Evolutionary conservation across 768 basidiomycete genomes (phyloP).

Genomic region (Saitozyma sp.): DNA sequence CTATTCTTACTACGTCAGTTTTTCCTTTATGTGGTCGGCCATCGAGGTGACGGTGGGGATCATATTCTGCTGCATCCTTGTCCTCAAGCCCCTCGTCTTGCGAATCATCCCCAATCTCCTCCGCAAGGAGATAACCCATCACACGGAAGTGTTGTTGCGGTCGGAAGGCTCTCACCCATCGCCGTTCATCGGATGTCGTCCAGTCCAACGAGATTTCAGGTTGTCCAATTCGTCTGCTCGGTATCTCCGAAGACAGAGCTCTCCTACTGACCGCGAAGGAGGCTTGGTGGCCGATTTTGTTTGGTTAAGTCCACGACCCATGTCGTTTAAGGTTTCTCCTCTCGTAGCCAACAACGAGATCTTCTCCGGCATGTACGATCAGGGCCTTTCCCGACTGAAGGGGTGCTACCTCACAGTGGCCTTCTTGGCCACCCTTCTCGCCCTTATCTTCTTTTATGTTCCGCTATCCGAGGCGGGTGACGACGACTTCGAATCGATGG

Average conservation of each 20-base stretch:
- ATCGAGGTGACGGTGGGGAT: conserved; percentile 47
- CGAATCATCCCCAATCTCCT: conserved; percentile 36
- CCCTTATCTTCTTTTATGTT: conserved; percentile 47
- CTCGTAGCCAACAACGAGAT: conserved; percentile 43
- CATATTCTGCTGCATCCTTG: conserved; percentile 44
- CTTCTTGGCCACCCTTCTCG: conserved; percentile 42
- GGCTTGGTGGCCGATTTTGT: conserved; percentile 42
- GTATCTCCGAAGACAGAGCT: conserved; percentile 34
- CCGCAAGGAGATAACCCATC: background rate
- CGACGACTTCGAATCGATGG: conserved; percentile 37
- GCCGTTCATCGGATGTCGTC: background rate
- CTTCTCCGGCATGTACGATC: conserved; percentile 21
- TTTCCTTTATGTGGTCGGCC: conserved; percentile 46
- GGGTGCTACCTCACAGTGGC: conserved; percentile 49
- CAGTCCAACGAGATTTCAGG: too few relatives aligned
- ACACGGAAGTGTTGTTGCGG: background rate
- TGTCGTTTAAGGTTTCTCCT: conserved; percentile 36
- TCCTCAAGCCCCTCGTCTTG: conserved; percentile 47
- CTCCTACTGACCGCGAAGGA: conserved; percentile 27
- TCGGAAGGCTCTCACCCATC: background rate
- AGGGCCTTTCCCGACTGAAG: conserved; percentile 39
- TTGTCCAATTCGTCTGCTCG: too few relatives aligned
- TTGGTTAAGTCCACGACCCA: conserved; percentile 31
- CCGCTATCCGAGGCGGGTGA: conserved; percentile 42
- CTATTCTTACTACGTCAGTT: conserved; percentile 38